Base-by-base conservation (phyloP, 169 alveolate genomes). In the Plasmodium vivax region DNA sequence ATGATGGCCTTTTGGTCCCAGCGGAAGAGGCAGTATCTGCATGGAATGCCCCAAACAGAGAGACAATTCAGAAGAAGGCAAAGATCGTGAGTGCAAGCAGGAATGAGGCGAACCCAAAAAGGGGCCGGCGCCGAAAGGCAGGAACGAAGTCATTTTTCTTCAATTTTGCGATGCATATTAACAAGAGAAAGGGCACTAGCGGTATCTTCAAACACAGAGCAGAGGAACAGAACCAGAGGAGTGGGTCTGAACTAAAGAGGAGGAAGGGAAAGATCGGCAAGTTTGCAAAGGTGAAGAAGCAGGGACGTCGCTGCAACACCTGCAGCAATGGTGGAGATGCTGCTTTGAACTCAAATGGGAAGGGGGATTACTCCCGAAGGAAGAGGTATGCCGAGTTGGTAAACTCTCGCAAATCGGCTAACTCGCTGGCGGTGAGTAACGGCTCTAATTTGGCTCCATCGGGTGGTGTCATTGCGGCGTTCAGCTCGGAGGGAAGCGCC, bases 131-230 rank as follows among this genome's bases (percentile, higher is more conserved):
- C 27, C 68, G 19, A 34, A 85, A 85, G 34, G 93, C 75, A 45
- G 68, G 1, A 73, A 85, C 1, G 19, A 85, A 54, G 54, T 32
- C 51, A 47, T 6, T 73, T 74, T 12, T 85, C 62, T 45, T 30
- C 9, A 41, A 90, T 90, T 85, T 85, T 19, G n/a, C 54, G 6
- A 85, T 85, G 77, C 74, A 36, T 45, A 73, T 72, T 41, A 84
- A 85, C 62, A 85, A 74, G 54, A 85, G 81, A 32, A 85, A 85
- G 43, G 85, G 51, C 3, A 38, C 43, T 74, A 74, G 68, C 34
- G 38, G 68, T 9, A 32, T 74, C 19, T 75, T 56, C 58, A 90
- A 90, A 62, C n/a, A 45, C 54, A 79, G 32, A 47, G 30, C 16
- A 41, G 43, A 87, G 38, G 88, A 85, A 19, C 16, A 74, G 32